phyloP scores from a whole-genome alignment of 805 yeast species.

The Tanozyma kutaoensis region DNA sequence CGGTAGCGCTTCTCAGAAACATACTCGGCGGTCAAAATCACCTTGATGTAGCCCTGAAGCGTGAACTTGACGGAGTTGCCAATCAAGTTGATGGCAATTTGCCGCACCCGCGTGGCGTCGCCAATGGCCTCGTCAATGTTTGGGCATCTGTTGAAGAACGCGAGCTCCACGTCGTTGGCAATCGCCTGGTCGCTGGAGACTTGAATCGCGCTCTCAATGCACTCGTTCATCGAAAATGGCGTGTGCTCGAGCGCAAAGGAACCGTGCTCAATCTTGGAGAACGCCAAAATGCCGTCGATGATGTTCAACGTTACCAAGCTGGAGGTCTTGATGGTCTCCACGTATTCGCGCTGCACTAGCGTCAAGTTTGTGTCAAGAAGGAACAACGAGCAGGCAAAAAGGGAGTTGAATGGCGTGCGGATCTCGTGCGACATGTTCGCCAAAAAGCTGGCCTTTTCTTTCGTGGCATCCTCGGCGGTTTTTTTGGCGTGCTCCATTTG shows the following conservation, averaged over 20 bases:
- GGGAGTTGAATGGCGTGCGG: slow-evolving; percentile 41
- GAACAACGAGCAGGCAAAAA: slow-evolving; percentile 34
- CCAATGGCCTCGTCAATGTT: slow-evolving; percentile 26
- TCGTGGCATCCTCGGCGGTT: slow-evolving; percentile 39
- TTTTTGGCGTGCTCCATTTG: slow-evolving; percentile 31
- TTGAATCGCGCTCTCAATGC: slow-evolving; percentile 35
- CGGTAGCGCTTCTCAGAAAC: slow-evolving; percentile 20
- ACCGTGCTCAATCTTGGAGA: slow-evolving; percentile 43
- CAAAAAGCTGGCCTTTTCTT: slow-evolving; percentile 39
- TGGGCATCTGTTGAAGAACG: slow-evolving; percentile 27
- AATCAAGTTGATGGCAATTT: slow-evolving; percentile 35
- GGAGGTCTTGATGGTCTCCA: slow-evolving; percentile 35
- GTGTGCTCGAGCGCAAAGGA: slow-evolving; percentile 30
- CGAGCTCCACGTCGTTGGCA: slow-evolving; percentile 29
- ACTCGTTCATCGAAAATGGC: slow-evolving; percentile 30
- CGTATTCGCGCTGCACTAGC: slow-evolving; percentile 33
- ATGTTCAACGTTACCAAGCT: slow-evolving; percentile 39
- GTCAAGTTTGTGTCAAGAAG: slow-evolving; percentile 33
- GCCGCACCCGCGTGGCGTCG: slow-evolving; percentile 36
- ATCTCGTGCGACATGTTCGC: slow-evolving; percentile 47
- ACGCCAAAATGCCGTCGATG: slow-evolving; percentile 41
- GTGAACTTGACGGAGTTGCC: slow-evolving; percentile 46
- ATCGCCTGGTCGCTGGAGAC: slow-evolving; percentile 35
- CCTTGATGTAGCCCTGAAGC: slow-evolving; percentile 24
- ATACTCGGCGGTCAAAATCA: slow-evolving; percentile 17